These are phyloP conservation scores for Penicillium daleae DNA, from an alignment of 495 filamentous ascomycete species.

Conservation along the genomic window DNA sequence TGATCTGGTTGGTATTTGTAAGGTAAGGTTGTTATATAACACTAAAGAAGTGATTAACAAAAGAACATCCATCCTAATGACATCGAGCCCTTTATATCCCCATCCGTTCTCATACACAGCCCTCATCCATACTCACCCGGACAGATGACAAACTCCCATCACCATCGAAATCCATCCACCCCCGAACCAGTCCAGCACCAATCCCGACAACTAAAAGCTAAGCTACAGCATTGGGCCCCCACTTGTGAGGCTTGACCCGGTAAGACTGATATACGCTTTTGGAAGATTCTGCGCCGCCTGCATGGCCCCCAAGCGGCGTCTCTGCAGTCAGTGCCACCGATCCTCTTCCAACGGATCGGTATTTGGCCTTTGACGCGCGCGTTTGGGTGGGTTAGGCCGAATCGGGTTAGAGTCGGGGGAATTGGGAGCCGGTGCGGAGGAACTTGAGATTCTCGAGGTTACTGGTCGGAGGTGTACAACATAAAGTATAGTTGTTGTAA, in stretches of 20 bases:
- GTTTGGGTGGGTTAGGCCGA: not conserved
- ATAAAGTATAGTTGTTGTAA: no score
- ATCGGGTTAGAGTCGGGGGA: conserved; percentile 9
- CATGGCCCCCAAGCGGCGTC: not conserved
- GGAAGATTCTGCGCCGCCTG: conserved; percentile 4
- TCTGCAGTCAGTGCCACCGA: not conserved
- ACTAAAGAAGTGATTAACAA: not conserved
- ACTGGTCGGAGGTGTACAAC: no score
- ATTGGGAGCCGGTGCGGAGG: not conserved
- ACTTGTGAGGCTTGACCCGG: not conserved
- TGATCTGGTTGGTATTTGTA: not conserved
- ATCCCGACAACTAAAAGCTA: not conserved
- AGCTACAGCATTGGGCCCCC: not conserved
- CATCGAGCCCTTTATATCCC: not conserved
- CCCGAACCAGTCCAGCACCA: not conserved
- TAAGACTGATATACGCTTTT: not conserved
- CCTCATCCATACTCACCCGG: not conserved
- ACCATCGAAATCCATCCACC: not conserved
- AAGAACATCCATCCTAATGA: not conserved
- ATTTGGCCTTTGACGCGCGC: not conserved
- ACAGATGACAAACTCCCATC: not conserved
- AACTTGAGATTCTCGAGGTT: not conserved
- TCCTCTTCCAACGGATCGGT: not conserved
- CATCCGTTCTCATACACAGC: not conserved
- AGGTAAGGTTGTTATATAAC: no score